These are phyloP conservation scores for Xylariaceae sp. DNA, from an alignment of 2,329 filamentous ascomycete species.

Conservation along the genomic window DNA sequence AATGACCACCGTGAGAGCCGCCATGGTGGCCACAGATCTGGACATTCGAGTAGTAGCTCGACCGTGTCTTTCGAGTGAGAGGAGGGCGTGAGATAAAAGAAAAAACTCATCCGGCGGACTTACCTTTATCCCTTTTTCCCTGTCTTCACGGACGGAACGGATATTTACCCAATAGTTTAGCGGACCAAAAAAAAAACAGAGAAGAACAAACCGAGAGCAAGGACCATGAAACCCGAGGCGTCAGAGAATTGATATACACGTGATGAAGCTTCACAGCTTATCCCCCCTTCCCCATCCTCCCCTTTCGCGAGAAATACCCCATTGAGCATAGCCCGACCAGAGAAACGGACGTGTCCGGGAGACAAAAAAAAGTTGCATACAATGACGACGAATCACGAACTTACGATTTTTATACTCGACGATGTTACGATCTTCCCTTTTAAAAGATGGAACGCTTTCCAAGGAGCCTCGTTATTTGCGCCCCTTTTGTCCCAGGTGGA, in stretches of 20 bases:
- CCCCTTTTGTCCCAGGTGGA: slow-evolving; percentile 18
- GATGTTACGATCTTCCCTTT: slow-evolving; percentile 25
- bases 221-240: slow-evolving; percentile 22
- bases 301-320: slow-evolving; percentile 30
- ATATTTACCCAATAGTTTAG: slow-evolving; percentile 24
- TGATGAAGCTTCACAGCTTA: slow-evolving; percentile 37
- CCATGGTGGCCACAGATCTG: slow-evolving; percentile 48
- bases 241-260: slow-evolving; percentile 32
- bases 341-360: slow-evolving; percentile 16
- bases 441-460: slow-evolving; percentile 15
- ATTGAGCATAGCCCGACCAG: slow-evolving; percentile 28
- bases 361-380: slow-evolving; percentile 34
- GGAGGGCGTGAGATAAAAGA: slow-evolving; percentile 13
- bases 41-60: slow-evolving; percentile 58
- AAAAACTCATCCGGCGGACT: slow-evolving; percentile 1
- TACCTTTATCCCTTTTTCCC: slow-evolving; percentile 1
- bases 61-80: slow-evolving; percentile 54
- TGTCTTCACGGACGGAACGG: slow-evolving; percentile 14
- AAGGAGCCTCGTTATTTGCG: slow-evolving; percentile 9
- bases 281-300: slow-evolving; percentile 13
- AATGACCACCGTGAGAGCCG: slow-evolving; percentile 42
- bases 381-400: slow-evolving; percentile 32
- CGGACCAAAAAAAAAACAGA: slow-evolving; percentile 21
- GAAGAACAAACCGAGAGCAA: slow-evolving; percentile 10
- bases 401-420: slow-evolving; percentile 29